Conservation (phyloP, 495 filamentous ascomycete genomes). For the Podospora pseudoanserina region DNA sequence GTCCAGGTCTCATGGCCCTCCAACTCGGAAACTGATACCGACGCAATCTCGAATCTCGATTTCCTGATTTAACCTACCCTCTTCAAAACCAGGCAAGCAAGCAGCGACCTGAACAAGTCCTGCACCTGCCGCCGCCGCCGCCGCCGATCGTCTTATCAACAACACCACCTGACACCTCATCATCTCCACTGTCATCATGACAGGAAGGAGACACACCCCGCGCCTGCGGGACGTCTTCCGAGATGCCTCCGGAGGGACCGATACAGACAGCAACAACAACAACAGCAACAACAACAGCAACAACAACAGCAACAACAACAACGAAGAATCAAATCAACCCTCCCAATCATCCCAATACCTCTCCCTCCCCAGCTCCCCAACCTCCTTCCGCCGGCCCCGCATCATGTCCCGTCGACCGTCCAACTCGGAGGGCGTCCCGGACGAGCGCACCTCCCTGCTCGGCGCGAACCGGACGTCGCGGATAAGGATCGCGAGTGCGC, state of each 20-base stretch:
- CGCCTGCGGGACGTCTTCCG: conserved; percentile 21
- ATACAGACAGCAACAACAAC: conserved; percentile 4
- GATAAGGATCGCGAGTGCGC: conserved; percentile 41
- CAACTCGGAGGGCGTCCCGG: conserved; percentile 32
- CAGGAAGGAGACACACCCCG: conserved; percentile 26
- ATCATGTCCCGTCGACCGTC: conserved; percentile 31
- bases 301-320: conserved; percentile 10
- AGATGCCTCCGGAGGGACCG: conserved; percentile 4
- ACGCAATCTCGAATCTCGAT: not conserved
- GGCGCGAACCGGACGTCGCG: conserved; percentile 36
- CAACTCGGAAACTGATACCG: not conserved
- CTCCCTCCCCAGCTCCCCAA: conserved; percentile 33
- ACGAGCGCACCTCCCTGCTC: conserved; percentile 48
- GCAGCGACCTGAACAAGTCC: not conserved
- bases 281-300: conserved; percentile 5
- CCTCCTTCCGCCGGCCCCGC: conserved; percentile 25
- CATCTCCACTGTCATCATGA: conserved; percentile 11
- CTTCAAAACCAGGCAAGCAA: not conserved
- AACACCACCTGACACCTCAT: not conserved
- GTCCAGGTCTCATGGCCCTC: not conserved
- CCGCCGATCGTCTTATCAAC: too few species aligned
- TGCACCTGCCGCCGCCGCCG: too few species aligned
- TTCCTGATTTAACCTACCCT: not conserved
- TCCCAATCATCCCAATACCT: conserved; percentile 24
- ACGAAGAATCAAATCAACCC: conserved; percentile 16